Evolutionary conservation across 1,284 basidiomycete species (phyloP).

Genomic region (Singerocomus inundabilis): DNA sequence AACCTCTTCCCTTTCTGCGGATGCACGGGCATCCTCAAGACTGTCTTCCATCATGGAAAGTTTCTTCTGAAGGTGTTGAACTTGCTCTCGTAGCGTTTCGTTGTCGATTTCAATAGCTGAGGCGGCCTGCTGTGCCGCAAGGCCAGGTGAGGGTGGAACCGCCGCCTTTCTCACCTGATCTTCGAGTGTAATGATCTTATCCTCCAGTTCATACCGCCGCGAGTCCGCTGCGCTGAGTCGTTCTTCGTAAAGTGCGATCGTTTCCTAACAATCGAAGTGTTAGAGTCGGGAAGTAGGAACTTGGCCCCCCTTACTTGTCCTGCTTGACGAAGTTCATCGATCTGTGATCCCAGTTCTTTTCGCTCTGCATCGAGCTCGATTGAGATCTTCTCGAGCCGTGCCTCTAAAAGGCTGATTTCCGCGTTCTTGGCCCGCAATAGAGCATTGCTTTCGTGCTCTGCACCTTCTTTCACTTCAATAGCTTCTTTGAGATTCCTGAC

Average conservation of each 20-base stretch:
- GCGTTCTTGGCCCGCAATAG: conserved; percentile 53
- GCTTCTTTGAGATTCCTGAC: conserved; percentile 50
- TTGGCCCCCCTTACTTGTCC: conserved; percentile 61
- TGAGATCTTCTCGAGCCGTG: conserved; percentile 47
- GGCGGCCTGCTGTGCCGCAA: conserved; percentile 41
- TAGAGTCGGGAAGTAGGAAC: conserved; percentile 6
- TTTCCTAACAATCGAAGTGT: conserved; percentile 56
- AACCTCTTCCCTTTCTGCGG: conserved; percentile 74
- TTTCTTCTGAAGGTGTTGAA: conserved; percentile 81
- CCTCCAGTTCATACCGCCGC: conserved; percentile 78
- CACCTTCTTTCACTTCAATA: conserved; percentile 51
- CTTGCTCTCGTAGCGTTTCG: conserved; percentile 85
- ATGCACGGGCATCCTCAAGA: conserved; percentile 74
- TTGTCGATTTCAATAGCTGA: conserved; percentile 89
- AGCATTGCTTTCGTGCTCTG: conserved; percentile 50
- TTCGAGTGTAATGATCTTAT: conserved; percentile 63
- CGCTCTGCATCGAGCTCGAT: conserved; percentile 64
- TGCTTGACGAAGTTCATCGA: conserved; percentile 79
- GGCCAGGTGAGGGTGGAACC: conserved; percentile 39
- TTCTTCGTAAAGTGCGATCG: conserved; percentile 90
- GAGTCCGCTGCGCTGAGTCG: conserved; percentile 69
- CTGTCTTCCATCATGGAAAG: conserved; percentile 78
- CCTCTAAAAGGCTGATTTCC: conserved; percentile 53
- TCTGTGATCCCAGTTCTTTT: conserved; percentile 62
- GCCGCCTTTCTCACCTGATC: conserved; percentile 42